phyloP scores from a whole-genome alignment of 2,329 filamentous ascomycete genomes.

The Stagonosporopsis tanaceti region DNA sequence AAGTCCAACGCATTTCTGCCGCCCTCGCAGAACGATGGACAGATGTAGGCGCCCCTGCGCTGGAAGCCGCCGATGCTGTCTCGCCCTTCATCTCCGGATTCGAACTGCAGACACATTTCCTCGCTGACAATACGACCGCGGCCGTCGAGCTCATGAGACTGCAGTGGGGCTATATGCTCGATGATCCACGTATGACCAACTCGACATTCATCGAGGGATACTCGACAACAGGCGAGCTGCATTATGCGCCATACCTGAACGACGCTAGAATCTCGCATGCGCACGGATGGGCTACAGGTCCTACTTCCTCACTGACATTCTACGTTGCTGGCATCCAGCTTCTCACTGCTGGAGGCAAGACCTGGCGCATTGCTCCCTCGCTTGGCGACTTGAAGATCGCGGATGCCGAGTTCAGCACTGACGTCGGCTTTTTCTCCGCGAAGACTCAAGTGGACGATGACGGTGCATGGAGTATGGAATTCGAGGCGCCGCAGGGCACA shows the following conservation, averaged over 20 bases:
- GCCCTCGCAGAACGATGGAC: slow-evolving; percentile 51
- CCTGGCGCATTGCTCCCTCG: slow-evolving; percentile 49
- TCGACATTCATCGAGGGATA: slow-evolving; percentile 63
- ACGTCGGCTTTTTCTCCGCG: slow-evolving; percentile 49
- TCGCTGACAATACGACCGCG: slow-evolving; percentile 50
- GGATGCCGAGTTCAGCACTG: slow-evolving; percentile 51
- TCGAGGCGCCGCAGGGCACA: slow-evolving; percentile 43
- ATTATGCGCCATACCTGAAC: slow-evolving; percentile 60
- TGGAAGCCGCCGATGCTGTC: slow-evolving; percentile 57
- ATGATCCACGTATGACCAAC: slow-evolving; percentile 62
- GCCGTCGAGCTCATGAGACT: slow-evolving; percentile 56
- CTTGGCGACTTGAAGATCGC: slow-evolving; percentile 48
- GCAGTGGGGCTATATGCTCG: slow-evolving; percentile 65
- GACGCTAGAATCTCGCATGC: slow-evolving; percentile 59
- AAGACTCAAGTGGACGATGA: slow-evolving; percentile 31
- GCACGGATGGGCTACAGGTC: slow-evolving; percentile 62
- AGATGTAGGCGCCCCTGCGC: slow-evolving; percentile 56
- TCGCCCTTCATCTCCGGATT: slow-evolving; percentile 60
- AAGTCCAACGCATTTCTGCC: slow-evolving; percentile 43
- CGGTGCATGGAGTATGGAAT: slow-evolving; percentile 30
- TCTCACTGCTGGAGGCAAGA: slow-evolving; percentile 46
- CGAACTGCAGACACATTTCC: slow-evolving; percentile 56
- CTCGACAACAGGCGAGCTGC: slow-evolving; percentile 54
- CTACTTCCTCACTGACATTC: slow-evolving; percentile 54
- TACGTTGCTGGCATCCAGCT: slow-evolving; percentile 54